Base-by-base conservation (phyloP, 371 early-diverging fungal species). In the Mortierella sp. region DNA sequence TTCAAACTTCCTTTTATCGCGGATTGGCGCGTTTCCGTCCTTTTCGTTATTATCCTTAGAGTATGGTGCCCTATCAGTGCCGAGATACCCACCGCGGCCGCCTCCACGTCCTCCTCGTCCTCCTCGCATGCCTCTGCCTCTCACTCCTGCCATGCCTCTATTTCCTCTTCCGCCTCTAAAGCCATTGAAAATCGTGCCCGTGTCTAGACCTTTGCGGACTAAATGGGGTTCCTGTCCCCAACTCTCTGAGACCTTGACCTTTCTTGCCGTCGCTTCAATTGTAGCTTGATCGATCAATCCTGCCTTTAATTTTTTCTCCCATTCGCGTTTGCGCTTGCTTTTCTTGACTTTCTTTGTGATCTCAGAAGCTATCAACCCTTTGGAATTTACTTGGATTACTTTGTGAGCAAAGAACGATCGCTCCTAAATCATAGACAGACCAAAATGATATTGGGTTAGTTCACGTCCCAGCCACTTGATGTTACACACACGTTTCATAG, bases 281-380 rank as follows among this genome's bases (percentile, higher is more conserved):
- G 72, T 63, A 4, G 76, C 66, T 16, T 60, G 64, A 59, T 67
- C 67, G 16, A 76, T 76, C 22, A 68, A n/a, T 1, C 81, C 81
- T 0, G 68, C 69, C 43, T 81, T 75, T 48, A 72, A n/a, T 41
- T 72, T 81, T 58, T 81, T 81, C 40, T 75, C 81, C 68, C 67
- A 81, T 19, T 81, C 81, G 19, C 81, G 81, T 69, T 81, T 75
- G 67, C 66, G 64, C 24, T 69, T 75, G 58, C 76, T 75, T 58
- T 75, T 75, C 62, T 72, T 81, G 22, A 47, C 41, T 16, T 52
- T 65, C 38, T 38, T 38, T 3, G 53, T 21, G 19, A 8, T 22
- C 6, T 9, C n/a, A 61, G 61, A 21, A 2, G 48, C 36, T 4
- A 22, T n/a, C 11, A 28, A 38, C 43, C 72, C 72, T 13, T 72